Base-by-base conservation (phyloP, 345 rosid species). In the Isatis tinctoria region DNA sequence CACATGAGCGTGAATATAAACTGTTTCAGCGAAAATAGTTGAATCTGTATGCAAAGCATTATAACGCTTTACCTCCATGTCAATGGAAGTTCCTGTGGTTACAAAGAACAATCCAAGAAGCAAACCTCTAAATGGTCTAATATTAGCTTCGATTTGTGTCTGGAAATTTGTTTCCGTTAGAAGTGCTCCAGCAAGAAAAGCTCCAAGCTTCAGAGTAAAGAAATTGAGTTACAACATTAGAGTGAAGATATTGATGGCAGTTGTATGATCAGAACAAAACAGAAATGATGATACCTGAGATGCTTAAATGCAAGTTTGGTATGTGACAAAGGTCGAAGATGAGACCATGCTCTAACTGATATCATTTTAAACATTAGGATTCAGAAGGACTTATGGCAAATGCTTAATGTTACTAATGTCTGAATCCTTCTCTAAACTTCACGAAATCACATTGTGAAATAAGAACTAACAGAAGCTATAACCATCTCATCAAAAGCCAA, bases 81-180 rank as follows among this genome's bases (percentile, higher is more conserved):
- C 99, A 81, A 95, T 78, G 60, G 99, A 91, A 70, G 93, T 95
- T 80, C 97, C 99, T 45, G 97, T 95, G 45, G 97, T 88, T 43
- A 95, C 93, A 75, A 95, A 94, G 85, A 95, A 95, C 81, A 91
- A 84, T 32, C 99, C 97, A 8, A 91, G 96, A 70, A 95, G 95
- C 73, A 91, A 81, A 61, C 99, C 99, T 87, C 91, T 87, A 78
- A 95, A 95, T 73, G 99, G 98, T 65, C 98, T 85, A 72, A 94
- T 94, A 83, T 94, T 96, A 65, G 99, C 99, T 83, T 95, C 99
- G 59, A 91, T 95, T 80, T 95, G 99, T 62, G 97, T 95, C 52
- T 96, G 74, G 73, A 90, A 91, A 85, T 91, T 95, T 70, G 97
- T 91, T 87, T 94, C 98, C 10, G 97, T 97, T 73, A 95, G 66